Evolutionary conservation across 768 basidiomycete species (phyloP).

Genomic region (Russula ochroleuca): DNA sequence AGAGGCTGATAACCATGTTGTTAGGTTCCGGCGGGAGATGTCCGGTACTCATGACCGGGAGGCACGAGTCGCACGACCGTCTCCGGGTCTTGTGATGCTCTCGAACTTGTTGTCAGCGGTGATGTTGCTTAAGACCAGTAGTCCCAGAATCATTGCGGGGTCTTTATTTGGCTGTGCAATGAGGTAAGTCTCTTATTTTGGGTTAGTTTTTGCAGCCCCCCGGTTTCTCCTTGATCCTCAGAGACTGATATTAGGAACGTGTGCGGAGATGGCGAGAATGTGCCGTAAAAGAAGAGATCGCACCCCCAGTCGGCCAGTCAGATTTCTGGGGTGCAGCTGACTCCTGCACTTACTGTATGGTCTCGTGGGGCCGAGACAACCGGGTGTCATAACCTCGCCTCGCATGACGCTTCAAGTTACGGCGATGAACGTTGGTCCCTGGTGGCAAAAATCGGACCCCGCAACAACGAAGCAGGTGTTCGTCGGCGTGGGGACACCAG

Average conservation of each 20-base stretch:
- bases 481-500: slow-evolving; percentile 5
- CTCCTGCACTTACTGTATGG: slow-evolving; percentile 22
- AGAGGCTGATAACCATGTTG: slow-evolving; percentile 1
- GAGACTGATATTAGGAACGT: slow-evolving; percentile 22
- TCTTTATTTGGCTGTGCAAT: slow-evolving; percentile 19
- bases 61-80: slow-evolving; percentile 3
- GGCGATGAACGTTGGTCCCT: slow-evolving; percentile 17
- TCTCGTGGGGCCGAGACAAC: slow-evolving; percentile 16
- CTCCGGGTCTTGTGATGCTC: slow-evolving; percentile 9
- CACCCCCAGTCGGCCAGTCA: slow-evolving; percentile 14
- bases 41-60: slow-evolving; percentile 8
- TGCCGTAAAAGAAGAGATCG: neutral
- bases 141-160: slow-evolving; percentile 14
- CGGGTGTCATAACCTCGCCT: slow-evolving; percentile 13
- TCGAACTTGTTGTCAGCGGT: slow-evolving; percentile 20
- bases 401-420: slow-evolving; percentile 9
- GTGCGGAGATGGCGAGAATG: slow-evolving; percentile 8
- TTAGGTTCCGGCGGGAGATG: slow-evolving; percentile 12
- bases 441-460: slow-evolving; percentile 1
- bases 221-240: neutral
- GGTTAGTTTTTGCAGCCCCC: too few species aligned
- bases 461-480: slow-evolving; percentile 15
- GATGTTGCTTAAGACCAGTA: slow-evolving; percentile 6
- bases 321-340: slow-evolving; percentile 10
- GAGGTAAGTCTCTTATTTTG: slow-evolving; percentile 1